Base-by-base conservation (phyloP, 2,329 filamentous ascomycete species). In the Alternaria triticina region DNA sequence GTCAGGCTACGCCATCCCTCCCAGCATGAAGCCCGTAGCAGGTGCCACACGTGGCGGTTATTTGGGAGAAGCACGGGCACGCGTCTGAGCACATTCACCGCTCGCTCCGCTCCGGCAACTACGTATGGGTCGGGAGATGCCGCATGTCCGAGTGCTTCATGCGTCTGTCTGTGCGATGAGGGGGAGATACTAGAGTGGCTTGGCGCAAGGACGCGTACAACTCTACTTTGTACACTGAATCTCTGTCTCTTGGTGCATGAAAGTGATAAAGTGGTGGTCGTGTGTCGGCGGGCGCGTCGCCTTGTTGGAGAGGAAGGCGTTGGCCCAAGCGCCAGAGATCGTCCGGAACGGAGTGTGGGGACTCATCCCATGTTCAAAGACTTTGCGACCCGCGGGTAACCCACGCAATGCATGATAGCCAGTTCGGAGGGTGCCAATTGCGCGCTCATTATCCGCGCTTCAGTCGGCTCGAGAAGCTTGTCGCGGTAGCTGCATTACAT, bases 401-500 rank as follows among this genome's bases (percentile, higher is more conserved):
- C 45, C 57, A 54, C 59, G 20, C 49, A 64, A 60, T 54, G 63
- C 55, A 63, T 66, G 45, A 65, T 46, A 49, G 54, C 45, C 57
- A 59, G 54, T 57, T 61, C 65, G 61, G 62, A 62, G 51, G 15
- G 49, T 49, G 51, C 45, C 49, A 57, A 50, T 55, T 56, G 47
- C 55, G 51, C 47, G 36, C 46, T 59, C 61, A 51, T 50, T 27
- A 44, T 57, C 51, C 54, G 61, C 63, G 63, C 61, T 58, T 57
- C 27, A 49, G 59, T 59, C 61, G 57, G 58, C 58, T 61, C 47
- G 50, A 57, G 40, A 67, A 61, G 49, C 66, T 43, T 61, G 59
- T 50, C 51, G 57, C 52, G 40, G 52, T 67, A 67, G 66, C 59
- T 68, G 68, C 68, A 70, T 69, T 61, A 62, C 59, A 58, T 68